Conservation (phyloP, 75 land plant genomes). For the Isoetes taiwanensis region DNA sequence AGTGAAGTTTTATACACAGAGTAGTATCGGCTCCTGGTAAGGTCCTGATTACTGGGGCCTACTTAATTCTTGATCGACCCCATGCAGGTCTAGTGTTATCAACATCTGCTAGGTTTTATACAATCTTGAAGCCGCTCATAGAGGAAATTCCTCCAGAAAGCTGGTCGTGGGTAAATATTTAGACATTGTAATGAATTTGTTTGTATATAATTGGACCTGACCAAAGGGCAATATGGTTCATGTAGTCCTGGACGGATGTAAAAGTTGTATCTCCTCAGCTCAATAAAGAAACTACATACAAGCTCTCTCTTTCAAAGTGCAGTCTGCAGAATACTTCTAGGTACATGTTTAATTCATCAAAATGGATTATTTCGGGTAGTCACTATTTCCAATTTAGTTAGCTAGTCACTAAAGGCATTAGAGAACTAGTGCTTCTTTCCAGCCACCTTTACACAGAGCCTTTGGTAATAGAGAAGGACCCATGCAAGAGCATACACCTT, state of each 20-base stretch:
- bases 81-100: conserved; percentile 79
- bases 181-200: too few relatives aligned
- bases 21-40: conserved; percentile 92
- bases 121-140: conserved; percentile 58
- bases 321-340: conserved; percentile 36
- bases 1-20: too few relatives aligned
- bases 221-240: too few relatives aligned
- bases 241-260: conserved; percentile 87
- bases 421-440: too few relatives aligned
- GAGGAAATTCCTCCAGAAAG: conserved; percentile 37
- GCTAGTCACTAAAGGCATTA: too few relatives aligned
- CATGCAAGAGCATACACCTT: too few relatives aligned
- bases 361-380: too few relatives aligned
- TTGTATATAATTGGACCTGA: too few relatives aligned
- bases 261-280: conserved; percentile 79
- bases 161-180: conserved; percentile 69
- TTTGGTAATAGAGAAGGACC: too few relatives aligned
- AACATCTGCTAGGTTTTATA: conserved; percentile 75
- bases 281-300: conserved; percentile 50
- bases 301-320: conserved; percentile 52
- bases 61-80: conserved; percentile 74
- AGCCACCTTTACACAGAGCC: too few relatives aligned
- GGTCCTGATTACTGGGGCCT: conserved; percentile 87
- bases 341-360: too few relatives aligned
- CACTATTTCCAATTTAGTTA: too few relatives aligned